These are phyloP conservation scores for Penicillium sp. DNA, from an alignment of 2,329 filamentous ascomycete species.

Conservation along the genomic window DNA sequence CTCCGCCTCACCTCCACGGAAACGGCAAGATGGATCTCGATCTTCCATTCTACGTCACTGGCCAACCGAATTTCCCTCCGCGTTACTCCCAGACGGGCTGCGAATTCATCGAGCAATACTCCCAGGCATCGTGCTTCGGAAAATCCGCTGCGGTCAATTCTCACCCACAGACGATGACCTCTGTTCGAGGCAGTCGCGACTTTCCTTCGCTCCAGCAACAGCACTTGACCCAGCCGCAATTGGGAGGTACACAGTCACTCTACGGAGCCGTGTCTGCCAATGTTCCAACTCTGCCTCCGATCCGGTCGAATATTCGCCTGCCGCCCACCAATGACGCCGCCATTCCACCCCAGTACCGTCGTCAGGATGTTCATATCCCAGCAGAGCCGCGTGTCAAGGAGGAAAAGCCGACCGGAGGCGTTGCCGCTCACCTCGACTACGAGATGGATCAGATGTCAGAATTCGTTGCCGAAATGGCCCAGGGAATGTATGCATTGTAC, in stretches of 20 bases:
- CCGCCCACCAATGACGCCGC: slow-evolving; percentile 37
- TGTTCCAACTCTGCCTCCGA: slow-evolving; percentile 37
- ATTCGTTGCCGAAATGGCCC: slow-evolving; percentile 86
- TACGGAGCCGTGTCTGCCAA: slow-evolving; percentile 29
- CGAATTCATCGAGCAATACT: slow-evolving; percentile 45
- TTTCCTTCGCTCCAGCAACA: slow-evolving; percentile 22
- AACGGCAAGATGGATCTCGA: slow-evolving; percentile 36
- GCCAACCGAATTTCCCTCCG: slow-evolving; percentile 37
- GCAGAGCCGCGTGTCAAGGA: slow-evolving; percentile 49
- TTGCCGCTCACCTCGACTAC: slow-evolving; percentile 91
- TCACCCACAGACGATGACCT: slow-evolving; percentile 27
- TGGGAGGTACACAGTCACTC: slow-evolving; percentile 26
- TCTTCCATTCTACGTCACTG: slow-evolving; percentile 36
- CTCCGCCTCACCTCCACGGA: slow-evolving; percentile 37
- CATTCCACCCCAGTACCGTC: slow-evolving; percentile 40
- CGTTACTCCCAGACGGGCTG: slow-evolving; percentile 42
- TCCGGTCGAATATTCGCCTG: slow-evolving; percentile 37
- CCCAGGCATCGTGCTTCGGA: slow-evolving; percentile 39
- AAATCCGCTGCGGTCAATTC: slow-evolving; percentile 33
- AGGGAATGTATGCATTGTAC: slow-evolving; percentile 63
- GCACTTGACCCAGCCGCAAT: slow-evolving; percentile 23
- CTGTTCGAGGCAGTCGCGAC: slow-evolving; percentile 32
- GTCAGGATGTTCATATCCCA: slow-evolving; percentile 35
- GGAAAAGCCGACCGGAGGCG: slow-evolving; percentile 72
- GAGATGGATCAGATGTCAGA: slow-evolving; percentile 95